A percentile compares a stretch with the other conserved stretches of the same genome.
phyloP scores from a whole-genome alignment of 2,329 filamentous ascomycete species.

The Trichoderma sp. region DNA sequence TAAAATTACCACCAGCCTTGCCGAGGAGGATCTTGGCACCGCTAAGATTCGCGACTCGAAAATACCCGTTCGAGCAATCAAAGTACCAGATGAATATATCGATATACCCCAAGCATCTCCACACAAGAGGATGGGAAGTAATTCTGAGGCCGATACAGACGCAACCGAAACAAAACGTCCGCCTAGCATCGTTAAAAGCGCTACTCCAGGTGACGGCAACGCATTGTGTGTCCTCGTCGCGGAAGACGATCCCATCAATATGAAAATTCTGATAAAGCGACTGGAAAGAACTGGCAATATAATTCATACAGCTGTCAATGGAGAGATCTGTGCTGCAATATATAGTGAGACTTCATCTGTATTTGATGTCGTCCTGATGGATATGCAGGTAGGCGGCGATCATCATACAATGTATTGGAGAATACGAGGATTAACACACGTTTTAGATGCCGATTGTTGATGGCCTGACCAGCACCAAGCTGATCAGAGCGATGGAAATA shows the following conservation, averaged over 20 bases:
- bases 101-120: conserved; percentile 34
- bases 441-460: conserved; percentile 92
- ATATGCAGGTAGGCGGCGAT: conserved; percentile 69
- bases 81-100: conserved; percentile 46
- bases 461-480: conserved; percentile 75
- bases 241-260: conserved; percentile 86
- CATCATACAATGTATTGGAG: not conserved
- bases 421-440: not conserved
- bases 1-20: not conserved
- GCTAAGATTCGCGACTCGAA: conserved; percentile 43
- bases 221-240: conserved; percentile 68
- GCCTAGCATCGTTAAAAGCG: conserved; percentile 27
- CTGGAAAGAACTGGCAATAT: conserved; percentile 72
- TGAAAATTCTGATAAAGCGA: conserved; percentile 74
- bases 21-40: conserved; percentile 32
- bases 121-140: conserved; percentile 33
- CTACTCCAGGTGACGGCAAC: conserved; percentile 23
- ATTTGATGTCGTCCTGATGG: conserved; percentile 85
- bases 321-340: conserved; percentile 73
- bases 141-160: conserved; percentile 39
- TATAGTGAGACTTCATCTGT: conserved; percentile 60
- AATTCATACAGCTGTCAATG: conserved; percentile 72
- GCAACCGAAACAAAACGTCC: conserved; percentile 17
- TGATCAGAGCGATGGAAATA: conserved; percentile 74
- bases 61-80: conserved; percentile 46